Percentiles rank a stretch among this genome's conserved stretches.
These are phyloP conservation scores for Laburnicola sp. DNA, from an alignment of 2,329 filamentous ascomycete species.

Conservation along the genomic window DNA sequence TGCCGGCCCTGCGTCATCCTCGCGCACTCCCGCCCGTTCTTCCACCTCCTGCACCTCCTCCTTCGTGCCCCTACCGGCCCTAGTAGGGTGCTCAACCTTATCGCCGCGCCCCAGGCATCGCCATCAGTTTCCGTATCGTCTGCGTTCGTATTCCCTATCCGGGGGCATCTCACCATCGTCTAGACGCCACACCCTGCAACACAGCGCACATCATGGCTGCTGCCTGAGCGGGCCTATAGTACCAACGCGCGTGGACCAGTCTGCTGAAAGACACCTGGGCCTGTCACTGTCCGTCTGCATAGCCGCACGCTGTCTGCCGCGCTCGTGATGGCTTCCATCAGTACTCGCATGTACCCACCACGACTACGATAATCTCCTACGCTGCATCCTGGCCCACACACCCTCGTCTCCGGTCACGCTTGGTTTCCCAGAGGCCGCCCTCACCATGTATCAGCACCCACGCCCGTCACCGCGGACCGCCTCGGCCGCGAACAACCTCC, in stretches of 20 bases:
- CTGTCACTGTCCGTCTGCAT: conserved; percentile 29
- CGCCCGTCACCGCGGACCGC: conserved; percentile 72
- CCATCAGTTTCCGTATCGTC: background rate
- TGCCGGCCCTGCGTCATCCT: conserved; percentile 19
- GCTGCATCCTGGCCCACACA: conserved; percentile 8
- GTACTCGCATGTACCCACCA: conserved; percentile 37
- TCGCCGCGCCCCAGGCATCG: conserved; percentile 27
- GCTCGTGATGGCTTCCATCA: conserved; percentile 46
- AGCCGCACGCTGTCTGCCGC: conserved; percentile 26
- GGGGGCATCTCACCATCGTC: conserved; percentile 12
- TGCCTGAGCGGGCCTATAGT: conserved; percentile 37
- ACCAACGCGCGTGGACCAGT: conserved; percentile 32
- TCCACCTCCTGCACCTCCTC: conserved; percentile 8
- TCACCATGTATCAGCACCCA: conserved; percentile 85
- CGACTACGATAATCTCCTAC: conserved; percentile 35
- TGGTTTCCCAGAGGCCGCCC: conserved; percentile 30
- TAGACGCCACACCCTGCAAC: conserved; percentile 21
- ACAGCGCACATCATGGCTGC: conserved; percentile 36
- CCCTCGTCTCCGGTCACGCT: conserved; percentile 8
- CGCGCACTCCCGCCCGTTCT: conserved; percentile 9
- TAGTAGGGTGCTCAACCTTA: conserved; percentile 39
- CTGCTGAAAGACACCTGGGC: conserved; percentile 34
- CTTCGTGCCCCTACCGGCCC: conserved; percentile 10
- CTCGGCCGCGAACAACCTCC: conserved; percentile 71
- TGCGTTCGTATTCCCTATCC: too few species aligned